Conservation (phyloP, 495 filamentous ascomycete species). For the Trypethelium eluteriae region DNA sequence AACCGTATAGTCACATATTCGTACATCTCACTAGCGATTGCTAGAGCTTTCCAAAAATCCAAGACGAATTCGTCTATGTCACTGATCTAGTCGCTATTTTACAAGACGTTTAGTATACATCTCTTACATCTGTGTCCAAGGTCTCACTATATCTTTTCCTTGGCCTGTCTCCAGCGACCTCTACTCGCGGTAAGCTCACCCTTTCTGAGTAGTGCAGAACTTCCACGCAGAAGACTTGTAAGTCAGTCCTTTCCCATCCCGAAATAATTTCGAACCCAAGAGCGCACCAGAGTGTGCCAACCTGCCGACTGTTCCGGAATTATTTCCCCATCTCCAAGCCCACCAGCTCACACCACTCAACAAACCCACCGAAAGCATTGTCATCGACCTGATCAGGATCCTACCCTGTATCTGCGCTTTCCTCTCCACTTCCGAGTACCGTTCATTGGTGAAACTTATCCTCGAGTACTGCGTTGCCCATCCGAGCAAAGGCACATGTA, state of each 20-base stretch:
- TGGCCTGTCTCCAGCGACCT: background rate
- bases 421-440: conserved; percentile 73
- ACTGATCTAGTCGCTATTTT: background rate
- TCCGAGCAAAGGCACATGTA: conserved; percentile 66
- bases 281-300: background rate
- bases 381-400: conserved; percentile 41
- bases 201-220: no score
- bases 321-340: conserved; percentile 13
- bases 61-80: background rate
- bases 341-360: conserved; percentile 12
- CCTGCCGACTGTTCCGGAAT: background rate
- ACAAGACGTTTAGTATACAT: background rate
- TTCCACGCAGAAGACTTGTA: background rate
- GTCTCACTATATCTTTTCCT: background rate
- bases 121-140: background rate
- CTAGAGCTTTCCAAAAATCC: conserved; percentile 48
- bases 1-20: conserved; percentile 48
- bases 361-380: background rate
- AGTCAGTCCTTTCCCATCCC: background rate
- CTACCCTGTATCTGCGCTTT: conserved; percentile 60
- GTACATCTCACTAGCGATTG: conserved; percentile 52
- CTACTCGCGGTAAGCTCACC: no score
- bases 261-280: background rate
- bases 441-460: conserved; percentile 84
- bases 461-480: conserved; percentile 91